Conservation (phyloP, 495 filamentous ascomycete genomes). For the Aspergillus affinis region DNA sequence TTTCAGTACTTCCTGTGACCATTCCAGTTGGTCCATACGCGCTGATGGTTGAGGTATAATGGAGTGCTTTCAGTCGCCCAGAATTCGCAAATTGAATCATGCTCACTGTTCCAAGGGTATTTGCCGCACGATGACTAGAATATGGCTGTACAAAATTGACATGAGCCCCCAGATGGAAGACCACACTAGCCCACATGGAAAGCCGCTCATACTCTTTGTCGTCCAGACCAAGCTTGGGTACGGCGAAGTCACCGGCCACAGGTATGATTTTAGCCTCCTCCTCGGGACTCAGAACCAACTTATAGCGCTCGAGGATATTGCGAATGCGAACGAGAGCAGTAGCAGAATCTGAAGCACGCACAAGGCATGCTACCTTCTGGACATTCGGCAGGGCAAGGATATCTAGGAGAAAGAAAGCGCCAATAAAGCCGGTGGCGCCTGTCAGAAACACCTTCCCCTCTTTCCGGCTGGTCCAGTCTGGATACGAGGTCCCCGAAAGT, state of each 20-base stretch:
- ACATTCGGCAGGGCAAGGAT: background rate
- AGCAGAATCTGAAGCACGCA: background rate
- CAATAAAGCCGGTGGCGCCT: conserved; percentile 2
- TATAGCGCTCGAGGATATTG: background rate
- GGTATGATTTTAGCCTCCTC: background rate
- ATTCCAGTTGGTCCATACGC: conserved; percentile 10
- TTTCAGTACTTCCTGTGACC: background rate
- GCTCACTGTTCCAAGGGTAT: conserved; percentile 8
- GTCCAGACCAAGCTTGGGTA: background rate
- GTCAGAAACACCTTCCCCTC: conserved; percentile 19
- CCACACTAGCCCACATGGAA: conserved; percentile 11
- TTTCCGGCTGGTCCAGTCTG: conserved; percentile 4
- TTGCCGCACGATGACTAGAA: conserved; percentile 6
- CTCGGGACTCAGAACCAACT: background rate
- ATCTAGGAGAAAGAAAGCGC: background rate
- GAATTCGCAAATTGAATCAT: conserved; percentile 9
- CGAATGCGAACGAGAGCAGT: background rate
- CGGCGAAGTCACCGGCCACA: conserved; percentile 4
- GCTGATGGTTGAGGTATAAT: conserved; percentile 14
- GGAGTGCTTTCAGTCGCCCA: conserved; percentile 12
- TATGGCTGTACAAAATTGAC: conserved; percentile 17
- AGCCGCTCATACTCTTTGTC: background rate
- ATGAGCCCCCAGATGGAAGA: conserved; percentile 16
- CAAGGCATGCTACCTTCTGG: conserved; percentile 5
- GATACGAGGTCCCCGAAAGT: background rate